These are phyloP conservation scores for Colletotrichum sp. DNA, from an alignment of 2,329 filamentous ascomycete genomes.

Conservation along the genomic window DNA sequence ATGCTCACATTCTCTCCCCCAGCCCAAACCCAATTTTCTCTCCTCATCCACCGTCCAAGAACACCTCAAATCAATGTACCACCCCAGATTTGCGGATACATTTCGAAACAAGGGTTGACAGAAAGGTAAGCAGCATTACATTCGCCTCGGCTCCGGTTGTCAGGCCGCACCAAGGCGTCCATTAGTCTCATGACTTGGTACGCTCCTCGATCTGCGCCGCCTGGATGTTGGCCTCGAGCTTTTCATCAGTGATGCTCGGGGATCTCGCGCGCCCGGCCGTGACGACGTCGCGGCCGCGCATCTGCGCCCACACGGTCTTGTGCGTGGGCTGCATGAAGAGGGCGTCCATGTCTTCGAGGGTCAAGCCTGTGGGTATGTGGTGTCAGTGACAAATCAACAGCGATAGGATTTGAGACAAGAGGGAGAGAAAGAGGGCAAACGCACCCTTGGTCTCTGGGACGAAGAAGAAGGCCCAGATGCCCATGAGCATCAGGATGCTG, in stretches of 20 bases:
- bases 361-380: constrained; percentile 32
- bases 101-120: not conserved
- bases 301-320: constrained; percentile 34
- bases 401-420: no score
- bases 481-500: constrained; percentile 47
- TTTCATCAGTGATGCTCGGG: constrained; percentile 16
- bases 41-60: not conserved
- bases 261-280: not conserved
- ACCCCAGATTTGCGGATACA: no score
- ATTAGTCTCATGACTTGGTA: constrained; percentile 1
- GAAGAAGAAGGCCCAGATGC: constrained; percentile 53
- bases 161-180: not conserved
- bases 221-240: constrained; percentile 17
- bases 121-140: not conserved
- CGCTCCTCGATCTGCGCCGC: constrained; percentile 12
- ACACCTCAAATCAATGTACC: not conserved
- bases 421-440: not conserved
- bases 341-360: constrained; percentile 53
- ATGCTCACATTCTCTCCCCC: not conserved
- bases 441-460: constrained; percentile 57
- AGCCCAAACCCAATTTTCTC: not conserved
- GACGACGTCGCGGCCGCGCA: constrained; percentile 15
- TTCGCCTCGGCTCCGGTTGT: not conserved
- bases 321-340: constrained; percentile 34
- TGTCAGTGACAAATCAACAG: not conserved